Evolutionary conservation across 2,329 filamentous ascomycete genomes (phyloP).

Genomic region (Ploettnerulaceae sp.): DNA sequence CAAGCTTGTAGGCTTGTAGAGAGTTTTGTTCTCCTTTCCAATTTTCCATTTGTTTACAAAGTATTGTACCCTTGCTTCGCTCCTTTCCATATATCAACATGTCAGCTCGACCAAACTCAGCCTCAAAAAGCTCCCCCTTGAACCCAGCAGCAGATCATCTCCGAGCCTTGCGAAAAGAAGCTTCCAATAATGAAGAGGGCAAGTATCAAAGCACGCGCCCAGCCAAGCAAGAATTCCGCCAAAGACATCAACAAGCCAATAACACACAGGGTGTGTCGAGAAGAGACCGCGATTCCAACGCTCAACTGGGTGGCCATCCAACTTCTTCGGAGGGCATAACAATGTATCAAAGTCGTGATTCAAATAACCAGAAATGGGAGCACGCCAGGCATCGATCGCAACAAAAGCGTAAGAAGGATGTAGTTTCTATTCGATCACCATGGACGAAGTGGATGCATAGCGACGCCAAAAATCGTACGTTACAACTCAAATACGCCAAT

Average conservation of each 20-base stretch:
- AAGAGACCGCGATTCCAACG: slow-evolving; percentile 3
- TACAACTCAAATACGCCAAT: background rate
- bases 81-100: background rate
- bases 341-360: slow-evolving; percentile 1
- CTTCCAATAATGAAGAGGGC: background rate
- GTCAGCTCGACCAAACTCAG: too few species aligned
- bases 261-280: background rate
- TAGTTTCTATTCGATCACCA: background rate
- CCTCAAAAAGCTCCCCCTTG: too few species aligned
- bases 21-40: too few species aligned
- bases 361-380: background rate
- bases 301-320: background rate
- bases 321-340: slow-evolving; percentile 1
- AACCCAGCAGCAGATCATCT: background rate
- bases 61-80: too few species aligned
- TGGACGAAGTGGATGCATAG: slow-evolving; percentile 45
- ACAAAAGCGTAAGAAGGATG: slow-evolving; percentile 10
- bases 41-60: too few species aligned
- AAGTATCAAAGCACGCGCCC: background rate
- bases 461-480: slow-evolving; percentile 39
- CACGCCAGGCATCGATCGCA: slow-evolving; percentile 1
- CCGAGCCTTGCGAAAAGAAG: background rate
- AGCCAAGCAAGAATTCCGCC: background rate
- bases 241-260: slow-evolving; percentile 4
- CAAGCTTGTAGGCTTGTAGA: too few species aligned